Base-by-base conservation (phyloP, 1,284 basidiomycete genomes). In the Stereum hirsutum region DNA sequence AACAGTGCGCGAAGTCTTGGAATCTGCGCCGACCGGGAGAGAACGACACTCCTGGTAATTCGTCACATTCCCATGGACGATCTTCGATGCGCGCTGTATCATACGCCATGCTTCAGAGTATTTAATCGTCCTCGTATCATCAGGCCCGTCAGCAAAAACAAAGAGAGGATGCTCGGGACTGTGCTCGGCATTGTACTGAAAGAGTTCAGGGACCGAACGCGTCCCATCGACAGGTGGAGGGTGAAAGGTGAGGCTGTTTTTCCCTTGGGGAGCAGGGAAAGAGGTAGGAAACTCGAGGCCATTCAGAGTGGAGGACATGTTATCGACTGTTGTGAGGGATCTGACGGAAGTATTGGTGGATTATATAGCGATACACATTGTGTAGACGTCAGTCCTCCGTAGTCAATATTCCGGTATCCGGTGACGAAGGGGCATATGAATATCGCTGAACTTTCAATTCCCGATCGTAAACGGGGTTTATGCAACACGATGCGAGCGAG, bases 181-280 rank as follows among this genome's bases (percentile, higher is more conserved):
- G 19, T 41, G 39, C n/a, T 11, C 21, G 2, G 44, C 39, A 12
- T 45, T 26, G 26, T 28, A 38, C 6, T 36, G 39, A 11, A 45
- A 41, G 19, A 37, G 23, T n/a, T 45, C 44, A 10, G 44, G 40
- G 6, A 45, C 14, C 2, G 40, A 30, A 12, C 21, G 28, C 6
- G 15, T 42, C 21, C 49, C 30, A 35, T 40, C 27, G 45, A 52
- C 21, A 32, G 50, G 42, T 17, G 50, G 36, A 17, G 43, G 26
- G 28, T 39, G 11, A 46, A 51, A 26, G 3, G 41, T 42, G 6
- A 32, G 20, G n/a, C 31, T n/a, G 11, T 34, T 35, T 5, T 5
- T n/a, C n/a, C 31, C 41, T 20, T 42, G 41, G 10, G 20, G 41
- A 3, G 39, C 32, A 14, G 24, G 24, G 36, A 38, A 3, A 24